phyloP scores from a whole-genome alignment of 1,284 basidiomycete genomes.

The Cryptococcus sp. region DNA sequence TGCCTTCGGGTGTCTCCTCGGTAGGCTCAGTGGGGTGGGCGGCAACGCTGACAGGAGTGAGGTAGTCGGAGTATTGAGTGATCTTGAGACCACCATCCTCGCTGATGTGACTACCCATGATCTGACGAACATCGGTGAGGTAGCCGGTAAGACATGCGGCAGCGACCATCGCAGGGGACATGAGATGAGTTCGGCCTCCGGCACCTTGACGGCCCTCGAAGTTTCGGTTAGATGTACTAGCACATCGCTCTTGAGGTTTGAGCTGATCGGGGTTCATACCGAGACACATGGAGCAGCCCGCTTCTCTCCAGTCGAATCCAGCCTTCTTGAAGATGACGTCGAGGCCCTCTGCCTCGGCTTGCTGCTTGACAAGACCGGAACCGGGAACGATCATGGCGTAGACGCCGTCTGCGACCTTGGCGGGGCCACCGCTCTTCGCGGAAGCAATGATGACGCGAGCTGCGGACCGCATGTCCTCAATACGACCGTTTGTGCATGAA shows the following conservation, averaged over 20 bases:
- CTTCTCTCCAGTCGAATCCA: constrained; percentile 97
- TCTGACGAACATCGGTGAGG: constrained; percentile 84
- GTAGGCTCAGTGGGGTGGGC: constrained; percentile 58
- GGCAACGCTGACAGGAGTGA: constrained; percentile 71
- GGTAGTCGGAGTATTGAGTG: constrained; percentile 69
- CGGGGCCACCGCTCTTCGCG: constrained; percentile 48
- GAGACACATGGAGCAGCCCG: constrained; percentile 96
- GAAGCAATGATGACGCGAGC: constrained; percentile 70
- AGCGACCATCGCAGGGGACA: constrained; percentile 94
- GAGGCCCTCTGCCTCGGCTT: constrained; percentile 90
- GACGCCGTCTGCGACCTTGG: constrained; percentile 73
- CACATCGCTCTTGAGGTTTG: constrained; percentile 84
- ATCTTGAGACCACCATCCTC: constrained; percentile 63
- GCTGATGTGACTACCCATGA: constrained; percentile 60
- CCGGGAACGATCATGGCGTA: constrained; percentile 95
- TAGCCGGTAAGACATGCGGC: constrained; percentile 88
- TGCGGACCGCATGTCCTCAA: constrained; percentile 90
- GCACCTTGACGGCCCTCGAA: constrained; percentile 92
- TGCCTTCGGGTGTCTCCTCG: constrained; percentile 46
- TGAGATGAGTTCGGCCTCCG: constrained; percentile 87
- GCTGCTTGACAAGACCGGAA: constrained; percentile 90
- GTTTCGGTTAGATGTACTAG: constrained; percentile 95
- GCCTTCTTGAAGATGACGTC: constrained; percentile 89
- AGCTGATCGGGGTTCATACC: constrained; percentile 98
- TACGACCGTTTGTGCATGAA: constrained; percentile 95